Percentiles rank a stretch among this genome's conserved stretches.
These are phyloP conservation scores for Albophoma yamanashiensis DNA, from an alignment of 2,329 filamentous ascomycete genomes.

Conservation along the genomic window DNA sequence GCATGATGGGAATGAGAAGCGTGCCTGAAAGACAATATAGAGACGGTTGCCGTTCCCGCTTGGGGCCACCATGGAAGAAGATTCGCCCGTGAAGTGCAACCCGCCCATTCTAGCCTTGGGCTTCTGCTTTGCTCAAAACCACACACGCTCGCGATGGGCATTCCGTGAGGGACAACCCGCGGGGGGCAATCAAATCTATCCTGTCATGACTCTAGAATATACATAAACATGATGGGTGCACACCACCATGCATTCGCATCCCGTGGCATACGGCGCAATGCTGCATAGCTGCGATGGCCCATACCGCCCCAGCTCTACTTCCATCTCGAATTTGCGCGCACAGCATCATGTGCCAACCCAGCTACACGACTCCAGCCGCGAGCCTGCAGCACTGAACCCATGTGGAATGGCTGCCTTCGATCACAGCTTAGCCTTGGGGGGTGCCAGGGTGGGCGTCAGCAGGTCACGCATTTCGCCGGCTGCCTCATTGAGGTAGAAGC, in stretches of 20 bases:
- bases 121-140: neutral
- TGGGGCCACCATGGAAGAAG: neutral
- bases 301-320: neutral
- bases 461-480: slow-evolving; percentile 83
- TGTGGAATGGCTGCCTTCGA: neutral
- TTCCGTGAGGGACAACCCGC: no score
- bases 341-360: neutral
- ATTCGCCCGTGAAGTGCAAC: neutral
- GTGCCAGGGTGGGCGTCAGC: slow-evolving; percentile 67
- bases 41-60: neutral
- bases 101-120: neutral
- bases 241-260: neutral
- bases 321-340: neutral
- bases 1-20: neutral
- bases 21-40: neutral
- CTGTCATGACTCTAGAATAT: neutral
- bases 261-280: neutral
- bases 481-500: slow-evolving; percentile 89
- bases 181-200: neutral
- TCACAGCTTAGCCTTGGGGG: slow-evolving; percentile 81
- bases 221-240: neutral
- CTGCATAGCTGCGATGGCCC: neutral
- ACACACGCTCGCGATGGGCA: neutral
- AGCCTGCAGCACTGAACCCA: neutral
- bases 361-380: neutral